Evolutionary conservation across 495 filamentous ascomycete genomes (phyloP).

Genomic region (Elasticomyces elasticus): DNA sequence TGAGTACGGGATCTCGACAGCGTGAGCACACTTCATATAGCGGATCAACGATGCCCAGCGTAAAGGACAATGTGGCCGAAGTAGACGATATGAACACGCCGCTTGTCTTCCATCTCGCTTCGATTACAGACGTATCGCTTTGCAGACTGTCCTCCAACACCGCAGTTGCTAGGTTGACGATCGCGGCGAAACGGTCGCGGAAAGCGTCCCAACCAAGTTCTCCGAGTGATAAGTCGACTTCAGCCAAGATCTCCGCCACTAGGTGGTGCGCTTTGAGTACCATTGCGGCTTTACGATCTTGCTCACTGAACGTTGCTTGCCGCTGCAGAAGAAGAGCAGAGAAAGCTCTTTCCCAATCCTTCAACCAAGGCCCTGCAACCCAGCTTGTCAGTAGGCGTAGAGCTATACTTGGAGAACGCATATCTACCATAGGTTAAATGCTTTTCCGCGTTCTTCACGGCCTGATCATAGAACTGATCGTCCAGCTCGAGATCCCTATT

Average conservation of each 20-base stretch:
- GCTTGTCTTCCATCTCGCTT: slow-evolving; percentile 13
- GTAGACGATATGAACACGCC: slow-evolving; percentile 8
- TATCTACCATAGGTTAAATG: slow-evolving; percentile 3
- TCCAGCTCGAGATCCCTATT: slow-evolving; percentile 18
- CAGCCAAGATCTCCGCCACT: slow-evolving; percentile 9
- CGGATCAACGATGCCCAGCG: slow-evolving; percentile 13
- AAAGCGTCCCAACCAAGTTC: slow-evolving; percentile 16
- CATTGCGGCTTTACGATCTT: slow-evolving; percentile 11
- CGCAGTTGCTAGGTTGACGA: slow-evolving; percentile 8
- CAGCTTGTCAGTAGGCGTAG: not conserved
- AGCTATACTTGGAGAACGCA: not conserved
- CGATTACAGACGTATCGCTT: slow-evolving; percentile 4
- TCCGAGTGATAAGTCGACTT: slow-evolving; percentile 8
- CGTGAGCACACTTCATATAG: slow-evolving; percentile 7
- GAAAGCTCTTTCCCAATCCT: slow-evolving; percentile 13
- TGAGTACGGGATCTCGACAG: slow-evolving; percentile 8
- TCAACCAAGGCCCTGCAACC: slow-evolving; percentile 7
- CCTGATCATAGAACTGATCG: slow-evolving; percentile 16
- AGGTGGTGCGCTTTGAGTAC: slow-evolving; percentile 14
- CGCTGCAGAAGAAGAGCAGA: not conserved
- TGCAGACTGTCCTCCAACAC: slow-evolving; percentile 6
- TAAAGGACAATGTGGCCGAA: slow-evolving; percentile 10
- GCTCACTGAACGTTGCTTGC: not conserved
- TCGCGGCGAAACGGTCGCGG: slow-evolving; percentile 3
- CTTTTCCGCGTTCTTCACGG: slow-evolving; percentile 15